Percentiles rank a stretch among this genome's conserved stretches.
These are phyloP conservation scores for Oehlia diaphana DNA, from an alignment of 192 early-diverging fungal species.

Conservation along the genomic window DNA sequence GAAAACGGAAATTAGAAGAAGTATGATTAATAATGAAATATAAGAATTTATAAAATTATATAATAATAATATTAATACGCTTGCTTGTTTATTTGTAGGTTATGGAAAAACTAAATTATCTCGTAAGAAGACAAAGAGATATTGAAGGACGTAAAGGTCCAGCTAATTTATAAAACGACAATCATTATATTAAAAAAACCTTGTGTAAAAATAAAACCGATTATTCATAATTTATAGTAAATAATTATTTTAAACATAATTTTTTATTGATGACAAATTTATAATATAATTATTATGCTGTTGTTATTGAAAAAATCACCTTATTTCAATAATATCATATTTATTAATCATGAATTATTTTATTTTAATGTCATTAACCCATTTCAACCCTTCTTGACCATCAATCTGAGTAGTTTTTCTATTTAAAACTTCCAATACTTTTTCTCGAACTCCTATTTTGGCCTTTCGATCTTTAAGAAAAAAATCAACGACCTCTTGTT, in stretches of 20 bases:
- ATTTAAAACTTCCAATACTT: conserved; percentile 62
- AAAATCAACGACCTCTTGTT: conserved; percentile 58
- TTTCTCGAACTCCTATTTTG: conserved; percentile 72
- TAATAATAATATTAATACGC: background rate
- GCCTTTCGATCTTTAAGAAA: conserved; percentile 55
- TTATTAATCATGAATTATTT: background rate
- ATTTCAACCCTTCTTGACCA: conserved; percentile 38
- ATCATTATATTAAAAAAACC: background rate
- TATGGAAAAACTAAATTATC: conserved; percentile 60
- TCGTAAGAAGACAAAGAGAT: conserved; percentile 56
- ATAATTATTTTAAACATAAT: no score
- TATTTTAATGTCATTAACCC: conserved; percentile 29
- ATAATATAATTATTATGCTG: no score
- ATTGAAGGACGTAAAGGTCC: conserved; percentile 42
- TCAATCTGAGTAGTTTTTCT: conserved; percentile 44
- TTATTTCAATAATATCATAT: no score
- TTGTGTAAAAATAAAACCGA: no score
- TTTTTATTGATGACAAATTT: no score
- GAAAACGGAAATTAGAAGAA: conserved; percentile 79
- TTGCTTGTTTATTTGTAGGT: conserved; percentile 18
- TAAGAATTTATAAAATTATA: background rate
- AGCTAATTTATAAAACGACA: background rate
- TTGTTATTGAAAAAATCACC: no score
- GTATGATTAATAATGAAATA: conserved; percentile 46
- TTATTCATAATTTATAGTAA: no score